Conservation (phyloP, 225 moss, liverwort and hornwort species). For the Anthoceros angustus region DNA sequence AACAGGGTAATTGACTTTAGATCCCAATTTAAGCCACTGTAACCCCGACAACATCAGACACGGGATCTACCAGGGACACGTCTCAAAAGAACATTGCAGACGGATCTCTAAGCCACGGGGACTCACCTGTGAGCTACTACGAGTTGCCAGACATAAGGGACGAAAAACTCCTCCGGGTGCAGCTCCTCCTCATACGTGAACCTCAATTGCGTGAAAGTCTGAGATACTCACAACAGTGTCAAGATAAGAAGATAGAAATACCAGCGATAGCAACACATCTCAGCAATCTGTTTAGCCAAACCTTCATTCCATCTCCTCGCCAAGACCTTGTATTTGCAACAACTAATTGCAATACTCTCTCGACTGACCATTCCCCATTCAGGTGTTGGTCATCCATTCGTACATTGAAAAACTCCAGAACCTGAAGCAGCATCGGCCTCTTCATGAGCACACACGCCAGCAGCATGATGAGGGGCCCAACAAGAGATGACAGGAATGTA, state of each 20-base stretch:
- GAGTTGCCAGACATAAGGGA: conserved; percentile 41
- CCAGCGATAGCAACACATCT: background rate
- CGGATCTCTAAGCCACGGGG: background rate
- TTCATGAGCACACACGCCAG: background rate
- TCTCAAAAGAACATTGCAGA: background rate
- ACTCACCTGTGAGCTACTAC: conserved; percentile 27
- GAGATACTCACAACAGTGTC: background rate
- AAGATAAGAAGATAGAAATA: background rate
- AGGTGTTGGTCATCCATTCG: conserved; percentile 19
- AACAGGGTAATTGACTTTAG: background rate
- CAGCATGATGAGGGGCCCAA: background rate
- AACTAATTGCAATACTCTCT: conserved; percentile 23
- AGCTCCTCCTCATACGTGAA: conserved; percentile 39
- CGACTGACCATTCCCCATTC: conserved; percentile 35
- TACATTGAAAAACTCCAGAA: conserved; percentile 26
- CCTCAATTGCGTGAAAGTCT: conserved; percentile 28
- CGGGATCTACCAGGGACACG: background rate
- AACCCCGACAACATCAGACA: background rate
- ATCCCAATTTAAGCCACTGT: background rate
- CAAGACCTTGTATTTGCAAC: conserved; percentile 21
- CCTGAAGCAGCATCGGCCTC: background rate
- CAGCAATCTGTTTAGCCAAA: background rate
- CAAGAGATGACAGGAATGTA: background rate
- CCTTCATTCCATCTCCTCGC: conserved; percentile 33
- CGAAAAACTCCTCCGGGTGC: conserved; percentile 37